Conservation (phyloP, 345 rosid genomes). For the Nasturtium officinale region DNA sequence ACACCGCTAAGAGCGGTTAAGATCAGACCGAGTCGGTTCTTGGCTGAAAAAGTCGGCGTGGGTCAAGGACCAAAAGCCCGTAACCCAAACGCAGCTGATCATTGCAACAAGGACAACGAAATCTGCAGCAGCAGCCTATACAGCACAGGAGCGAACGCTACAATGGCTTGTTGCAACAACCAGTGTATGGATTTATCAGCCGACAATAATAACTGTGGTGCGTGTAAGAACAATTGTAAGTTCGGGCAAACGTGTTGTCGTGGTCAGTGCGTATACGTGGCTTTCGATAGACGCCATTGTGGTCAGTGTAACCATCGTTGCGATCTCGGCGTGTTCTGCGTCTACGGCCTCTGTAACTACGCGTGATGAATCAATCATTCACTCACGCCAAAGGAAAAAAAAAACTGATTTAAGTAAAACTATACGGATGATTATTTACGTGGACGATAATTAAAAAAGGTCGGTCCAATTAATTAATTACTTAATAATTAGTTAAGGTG, state of each 20-base stretch:
- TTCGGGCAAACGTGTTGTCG: constrained; percentile 68
- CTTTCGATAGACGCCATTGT: constrained; percentile 74
- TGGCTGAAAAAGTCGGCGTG: constrained; percentile 38
- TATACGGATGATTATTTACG: constrained; percentile 40
- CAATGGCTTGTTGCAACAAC: constrained; percentile 72
- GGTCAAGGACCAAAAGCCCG: constrained; percentile 31
- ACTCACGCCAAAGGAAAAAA: not conserved
- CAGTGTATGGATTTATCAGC: constrained; percentile 60
- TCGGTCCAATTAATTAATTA: constrained; percentile 32
- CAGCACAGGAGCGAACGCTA: constrained; percentile 39
- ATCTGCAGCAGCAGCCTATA: constrained; percentile 43
- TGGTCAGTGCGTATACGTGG: constrained; percentile 60
- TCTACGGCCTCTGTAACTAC: constrained; percentile 78
- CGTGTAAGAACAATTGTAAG: constrained; percentile 69
- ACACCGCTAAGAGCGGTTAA: constrained; percentile 36
- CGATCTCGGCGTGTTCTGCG: constrained; percentile 46
- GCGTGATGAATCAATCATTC: constrained; percentile 46
- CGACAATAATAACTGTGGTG: constrained; percentile 69
- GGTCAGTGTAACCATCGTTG: constrained; percentile 72
- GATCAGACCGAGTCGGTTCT: constrained; percentile 62
- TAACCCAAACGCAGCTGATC: constrained; percentile 76
- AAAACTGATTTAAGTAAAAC: not conserved
- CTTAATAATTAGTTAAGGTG: constrained; percentile 33
- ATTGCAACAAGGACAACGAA: constrained; percentile 55
- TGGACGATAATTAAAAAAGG: constrained; percentile 29